Base-by-base conservation (phyloP, 495 filamentous ascomycete species). In the Penicillium soppii region DNA sequence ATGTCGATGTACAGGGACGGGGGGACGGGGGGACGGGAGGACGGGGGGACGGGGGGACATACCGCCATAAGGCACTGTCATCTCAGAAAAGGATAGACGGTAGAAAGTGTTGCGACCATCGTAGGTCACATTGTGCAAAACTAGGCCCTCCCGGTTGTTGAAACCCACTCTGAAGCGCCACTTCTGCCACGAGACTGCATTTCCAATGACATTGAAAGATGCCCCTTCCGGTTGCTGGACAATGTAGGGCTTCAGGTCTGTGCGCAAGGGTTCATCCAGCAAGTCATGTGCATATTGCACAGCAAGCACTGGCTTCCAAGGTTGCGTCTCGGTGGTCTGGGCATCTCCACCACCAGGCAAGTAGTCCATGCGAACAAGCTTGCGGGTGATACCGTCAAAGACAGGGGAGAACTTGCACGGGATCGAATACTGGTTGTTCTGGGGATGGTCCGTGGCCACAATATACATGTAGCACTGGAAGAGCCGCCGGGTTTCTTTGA, bases 341-440 rank as follows among this genome's bases (percentile, higher is more conserved):
- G 46, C 36, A 40, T 65, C 65, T 15, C 57, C 54, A 20, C 74
- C 74, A 15, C 71, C 75, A 6, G 76, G 73, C 9, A 78, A 64
- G 47, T 75, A 72, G 53, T 78, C 76, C 60, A 80, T 78, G 10
- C 76, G 73, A 26, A 78, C 76, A 15, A 95, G 76, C 51, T 84
- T 81, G 61, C 79, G 77, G 0, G 81, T 85, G 13, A 74, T 72
- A 2, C 81, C 80, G 54, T 84, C 82, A 27, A 95, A 74, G 9
- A 92, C 88, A 0, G 90, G 89, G 5, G 85, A 90, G 55, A 94
- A 87, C 19, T 85, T 80, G 44, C 91, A 77, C 0, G 90, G 90
- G 27, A 90, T 76, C 1, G 90, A 84, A 63, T 95, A 95, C 57
- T 92, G 86, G 59, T 91, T 92, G 49, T 75, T 69, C 50, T 75